A percentile compares a stretch with the other conserved stretches of the same genome.
These are phyloP conservation scores for Penicillium waksmanii DNA, from an alignment of 495 filamentous ascomycete species.

Conservation along the genomic window DNA sequence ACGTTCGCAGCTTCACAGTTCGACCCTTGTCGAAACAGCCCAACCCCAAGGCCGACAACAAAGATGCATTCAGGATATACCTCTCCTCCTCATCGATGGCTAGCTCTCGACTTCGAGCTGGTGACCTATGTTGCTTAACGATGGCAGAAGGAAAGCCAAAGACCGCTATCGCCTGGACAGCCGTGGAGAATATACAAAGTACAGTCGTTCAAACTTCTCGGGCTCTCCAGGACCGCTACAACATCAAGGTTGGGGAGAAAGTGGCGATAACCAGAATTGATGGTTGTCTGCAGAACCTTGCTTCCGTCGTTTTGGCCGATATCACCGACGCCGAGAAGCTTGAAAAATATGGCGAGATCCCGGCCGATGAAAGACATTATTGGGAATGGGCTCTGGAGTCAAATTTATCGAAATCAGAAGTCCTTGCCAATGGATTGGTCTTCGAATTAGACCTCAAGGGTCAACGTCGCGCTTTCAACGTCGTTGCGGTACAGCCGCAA, in stretches of 20 bases:
- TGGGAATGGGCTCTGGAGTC: constrained; percentile 70
- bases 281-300: constrained; percentile 41
- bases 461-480: constrained; percentile 48
- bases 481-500: constrained; percentile 38
- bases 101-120: constrained; percentile 60
- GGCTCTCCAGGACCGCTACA: constrained; percentile 65
- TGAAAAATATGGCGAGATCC: constrained; percentile 35
- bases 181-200: constrained; percentile 64
- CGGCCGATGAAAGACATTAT: constrained; percentile 51
- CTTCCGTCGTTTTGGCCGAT: constrained; percentile 54
- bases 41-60: constrained; percentile 52
- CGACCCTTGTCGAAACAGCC: constrained; percentile 57
- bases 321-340: constrained; percentile 45
- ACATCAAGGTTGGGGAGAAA: constrained; percentile 65
- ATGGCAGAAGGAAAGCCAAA: constrained; percentile 44
- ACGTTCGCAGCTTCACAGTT: constrained; percentile 52
- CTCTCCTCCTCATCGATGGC: constrained; percentile 67
- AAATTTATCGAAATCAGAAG: constrained; percentile 53
- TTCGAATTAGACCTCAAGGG: constrained; percentile 54
- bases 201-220: constrained; percentile 68
- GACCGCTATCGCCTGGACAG: constrained; percentile 68
- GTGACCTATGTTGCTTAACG: constrained; percentile 59
- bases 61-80: constrained; percentile 67
- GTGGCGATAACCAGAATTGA: constrained; percentile 55
- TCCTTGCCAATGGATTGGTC: constrained; percentile 43